phyloP scores from a whole-genome alignment of 2,329 filamentous ascomycete genomes.

The Trichophaea hybrida region DNA sequence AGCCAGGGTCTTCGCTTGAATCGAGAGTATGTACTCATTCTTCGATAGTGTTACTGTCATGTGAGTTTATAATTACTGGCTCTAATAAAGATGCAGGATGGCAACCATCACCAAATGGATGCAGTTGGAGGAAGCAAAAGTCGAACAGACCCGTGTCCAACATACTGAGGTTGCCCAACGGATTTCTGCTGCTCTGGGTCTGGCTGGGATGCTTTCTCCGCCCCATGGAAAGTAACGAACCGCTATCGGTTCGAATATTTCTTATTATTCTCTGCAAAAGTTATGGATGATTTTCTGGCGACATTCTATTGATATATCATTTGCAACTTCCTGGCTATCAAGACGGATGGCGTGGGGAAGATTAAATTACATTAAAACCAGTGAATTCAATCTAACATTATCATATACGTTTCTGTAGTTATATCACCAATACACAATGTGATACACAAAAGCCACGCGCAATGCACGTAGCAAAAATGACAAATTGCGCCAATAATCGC shows the following conservation, averaged over 20 bases:
- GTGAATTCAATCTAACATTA: too few relatives aligned
- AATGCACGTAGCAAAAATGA: not conserved
- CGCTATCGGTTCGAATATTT: too few relatives aligned
- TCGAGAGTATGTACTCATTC: not conserved
- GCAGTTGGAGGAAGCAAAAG: conserved; percentile 1
- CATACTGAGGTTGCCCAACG: not conserved
- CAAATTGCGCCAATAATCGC: not conserved
- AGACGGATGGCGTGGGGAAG: too few relatives aligned
- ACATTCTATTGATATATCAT: too few relatives aligned
- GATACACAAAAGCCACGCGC: not conserved
- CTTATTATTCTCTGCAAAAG: too few relatives aligned
- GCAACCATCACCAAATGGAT: not conserved
- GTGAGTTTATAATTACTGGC: not conserved
- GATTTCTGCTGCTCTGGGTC: not conserved
- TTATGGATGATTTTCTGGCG: too few relatives aligned
- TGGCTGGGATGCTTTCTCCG: not conserved
- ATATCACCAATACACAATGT: not conserved
- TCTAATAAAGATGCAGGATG: not conserved
- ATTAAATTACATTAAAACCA: too few relatives aligned
- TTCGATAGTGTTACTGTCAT: not conserved
- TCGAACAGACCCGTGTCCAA: not conserved
- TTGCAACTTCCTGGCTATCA: too few relatives aligned
- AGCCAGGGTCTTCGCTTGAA: not conserved
- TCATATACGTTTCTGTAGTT: not conserved
- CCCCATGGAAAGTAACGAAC: not conserved